Evolutionary conservation across 768 basidiomycete species (phyloP), one percentile per base, ranked within the genome.

Genomic region (Tylopilus balloui): DNA sequence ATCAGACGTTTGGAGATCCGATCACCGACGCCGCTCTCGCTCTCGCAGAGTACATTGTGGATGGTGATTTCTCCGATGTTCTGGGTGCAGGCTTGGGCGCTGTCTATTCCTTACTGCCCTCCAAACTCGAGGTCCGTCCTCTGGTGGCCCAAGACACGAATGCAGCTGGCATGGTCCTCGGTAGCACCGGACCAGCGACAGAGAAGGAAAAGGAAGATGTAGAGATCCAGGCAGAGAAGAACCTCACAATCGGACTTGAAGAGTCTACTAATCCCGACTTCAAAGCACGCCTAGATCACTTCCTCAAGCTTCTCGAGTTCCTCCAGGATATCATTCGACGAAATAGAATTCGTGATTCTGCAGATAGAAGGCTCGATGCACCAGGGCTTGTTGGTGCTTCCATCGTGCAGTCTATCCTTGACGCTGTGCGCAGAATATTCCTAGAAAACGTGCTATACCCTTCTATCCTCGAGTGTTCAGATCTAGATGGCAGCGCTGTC

Each of bases 1-100:
- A 60, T 20, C 45, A 55, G 9, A 17, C 21, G 2, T 21, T 39
- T 19, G 55, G 64, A 17, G 91, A 95, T 63, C 85, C 92, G 3
- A 79, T 91, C 35, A 80, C 80, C 25, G 92, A 93, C 61, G 90
- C 92, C 1, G 87, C 88, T 1, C 74, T 94, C 36, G 88, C 90
- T 8, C 73, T 98, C 32, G 91, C 91, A 17, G 92, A 94, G 63
- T 96, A 92, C 63, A 89, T 97, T 44, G 78, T 96, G 15, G 91
- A 95, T 60, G 91, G 93, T n/a, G 95, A 97, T 68, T 95, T 96
- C 65, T 91, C 92, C n/a, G 93, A 97, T 55, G 95, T 98, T 11
- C 79, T 98, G 39, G 92, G 86, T 15, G 95, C 95, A 3, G 92
- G 93, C 14, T 66, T 98, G 11, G 86, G 92, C 4, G 95, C 95